Percentiles rank a stretch among this genome's conserved stretches.
phyloP scores from a whole-genome alignment of 345 rosid genomes.

The Alliaria petiolata region DNA sequence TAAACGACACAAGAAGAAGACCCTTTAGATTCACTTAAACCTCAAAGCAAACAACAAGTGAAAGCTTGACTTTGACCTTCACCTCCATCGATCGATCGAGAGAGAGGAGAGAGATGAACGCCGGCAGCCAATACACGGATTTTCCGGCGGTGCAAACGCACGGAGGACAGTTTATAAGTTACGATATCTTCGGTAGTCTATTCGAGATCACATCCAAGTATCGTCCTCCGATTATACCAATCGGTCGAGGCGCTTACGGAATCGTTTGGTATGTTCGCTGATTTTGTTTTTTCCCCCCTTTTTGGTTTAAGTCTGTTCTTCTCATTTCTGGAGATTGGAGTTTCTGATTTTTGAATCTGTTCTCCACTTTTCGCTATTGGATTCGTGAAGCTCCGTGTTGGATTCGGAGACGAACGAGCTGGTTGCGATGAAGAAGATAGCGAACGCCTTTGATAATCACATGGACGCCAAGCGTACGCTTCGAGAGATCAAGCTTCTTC shows the following conservation, averaged over 20 bases:
- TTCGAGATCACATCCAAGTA: slow-evolving; percentile 88
- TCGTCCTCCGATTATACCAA: slow-evolving; percentile 86
- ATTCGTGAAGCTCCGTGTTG: slow-evolving; percentile 65
- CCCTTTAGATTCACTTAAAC: neutral
- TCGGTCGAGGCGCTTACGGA: slow-evolving; percentile 98
- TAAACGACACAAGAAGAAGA: neutral
- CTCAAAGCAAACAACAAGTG: neutral
- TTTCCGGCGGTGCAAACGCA: slow-evolving; percentile 69
- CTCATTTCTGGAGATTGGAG: neutral
- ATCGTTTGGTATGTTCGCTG: slow-evolving; percentile 76
- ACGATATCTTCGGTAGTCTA: slow-evolving; percentile 73
- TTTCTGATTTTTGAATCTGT: neutral
- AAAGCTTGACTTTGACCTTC: slow-evolving; percentile 1
- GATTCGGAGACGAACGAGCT: slow-evolving; percentile 90
- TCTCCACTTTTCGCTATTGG: neutral
- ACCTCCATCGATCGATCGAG: neutral
- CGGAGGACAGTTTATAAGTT: slow-evolving; percentile 67
- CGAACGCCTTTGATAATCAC: slow-evolving; percentile 87
- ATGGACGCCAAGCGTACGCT: slow-evolving; percentile 99
- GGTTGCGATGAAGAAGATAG: slow-evolving; percentile 97
- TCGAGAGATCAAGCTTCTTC: slow-evolving; percentile 94
- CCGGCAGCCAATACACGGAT: slow-evolving; percentile 47
- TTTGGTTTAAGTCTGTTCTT: too few species aligned
- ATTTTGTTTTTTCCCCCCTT: too few species aligned
- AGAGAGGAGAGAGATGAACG: slow-evolving; percentile 26